Conservation (phyloP, 2,329 filamentous ascomycete species). For the Colletotrichum tanaceti region DNA sequence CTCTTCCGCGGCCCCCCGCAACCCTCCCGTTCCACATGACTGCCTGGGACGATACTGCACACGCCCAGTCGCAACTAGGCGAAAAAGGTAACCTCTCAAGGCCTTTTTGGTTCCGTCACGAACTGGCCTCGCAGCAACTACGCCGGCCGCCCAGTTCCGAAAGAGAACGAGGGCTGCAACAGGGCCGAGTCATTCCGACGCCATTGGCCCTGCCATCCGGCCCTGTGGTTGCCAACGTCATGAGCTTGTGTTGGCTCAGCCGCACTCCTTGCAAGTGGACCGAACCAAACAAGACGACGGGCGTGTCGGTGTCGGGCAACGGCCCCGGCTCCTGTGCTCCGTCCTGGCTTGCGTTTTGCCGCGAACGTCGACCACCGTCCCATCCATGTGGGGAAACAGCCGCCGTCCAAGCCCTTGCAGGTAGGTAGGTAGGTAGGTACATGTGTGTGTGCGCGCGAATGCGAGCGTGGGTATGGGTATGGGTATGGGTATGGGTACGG, state of each 20-base stretch:
- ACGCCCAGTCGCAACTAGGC: slow-evolving; percentile 26
- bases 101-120: slow-evolving; percentile 10
- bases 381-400: slow-evolving; percentile 27
- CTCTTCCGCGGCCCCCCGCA: slow-evolving; percentile 2
- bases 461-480: not conserved
- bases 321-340: slow-evolving; percentile 19
- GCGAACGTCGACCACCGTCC: slow-evolving; percentile 10
- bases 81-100: slow-evolving; percentile 19
- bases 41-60: slow-evolving; percentile 23
- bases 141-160: slow-evolving; percentile 32
- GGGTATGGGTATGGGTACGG: not conserved
- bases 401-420: slow-evolving; percentile 13
- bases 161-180: slow-evolving; percentile 30
- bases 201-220: slow-evolving; percentile 30
- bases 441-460: not conserved
- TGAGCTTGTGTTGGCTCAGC: slow-evolving; percentile 30
- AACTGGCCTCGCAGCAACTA: slow-evolving; percentile 15
- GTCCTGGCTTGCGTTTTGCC: slow-evolving; percentile 25
- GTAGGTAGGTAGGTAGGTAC: not conserved
- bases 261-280: slow-evolving; percentile 32
- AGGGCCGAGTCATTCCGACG: slow-evolving; percentile 18
- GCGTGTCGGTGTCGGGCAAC: slow-evolving; percentile 31
- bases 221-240: slow-evolving; percentile 30
- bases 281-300: slow-evolving; percentile 14
- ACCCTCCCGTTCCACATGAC: slow-evolving; percentile 33